Evolutionary conservation across 1,284 basidiomycete genomes (phyloP).

Genomic region (Retiboletus fuscus): DNA sequence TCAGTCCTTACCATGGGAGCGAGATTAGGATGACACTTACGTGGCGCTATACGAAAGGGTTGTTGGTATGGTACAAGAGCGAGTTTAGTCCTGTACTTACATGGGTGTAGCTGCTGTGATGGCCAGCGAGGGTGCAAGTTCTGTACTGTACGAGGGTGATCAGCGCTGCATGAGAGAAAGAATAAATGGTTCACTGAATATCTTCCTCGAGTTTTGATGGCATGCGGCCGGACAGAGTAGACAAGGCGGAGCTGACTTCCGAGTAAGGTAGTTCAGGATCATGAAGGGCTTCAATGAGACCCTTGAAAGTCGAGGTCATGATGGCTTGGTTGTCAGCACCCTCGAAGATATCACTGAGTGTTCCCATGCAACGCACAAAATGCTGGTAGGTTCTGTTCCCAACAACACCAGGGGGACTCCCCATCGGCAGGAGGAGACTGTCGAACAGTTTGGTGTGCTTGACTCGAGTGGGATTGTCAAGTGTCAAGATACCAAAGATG

Average conservation of each 20-base stretch:
- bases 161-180: too few relatives aligned
- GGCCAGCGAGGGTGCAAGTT: too few relatives aligned
- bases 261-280: constrained; percentile 67
- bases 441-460: constrained; percentile 99
- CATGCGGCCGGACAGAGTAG: constrained; percentile 93
- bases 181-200: constrained; percentile 83
- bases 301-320: too few relatives aligned
- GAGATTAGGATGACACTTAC: too few relatives aligned
- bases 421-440: constrained; percentile 90
- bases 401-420: constrained; percentile 56
- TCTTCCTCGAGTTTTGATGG: constrained; percentile 91
- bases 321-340: constrained; percentile 74
- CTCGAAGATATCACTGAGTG: constrained; percentile 92
- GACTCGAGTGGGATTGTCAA: constrained; percentile 96
- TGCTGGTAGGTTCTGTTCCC: not conserved
- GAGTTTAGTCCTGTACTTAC: too few relatives aligned
- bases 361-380: constrained; percentile 79
- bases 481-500: constrained; percentile 95
- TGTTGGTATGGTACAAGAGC: too few relatives aligned
- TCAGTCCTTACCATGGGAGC: too few relatives aligned
- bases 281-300: too few relatives aligned
- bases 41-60: too few relatives aligned
- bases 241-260: constrained; percentile 86
- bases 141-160: too few relatives aligned
- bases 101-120: too few relatives aligned